phyloP scores from a whole-genome alignment of 768 basidiomycete genomes.

The Strobilomyces echinocephalus region DNA sequence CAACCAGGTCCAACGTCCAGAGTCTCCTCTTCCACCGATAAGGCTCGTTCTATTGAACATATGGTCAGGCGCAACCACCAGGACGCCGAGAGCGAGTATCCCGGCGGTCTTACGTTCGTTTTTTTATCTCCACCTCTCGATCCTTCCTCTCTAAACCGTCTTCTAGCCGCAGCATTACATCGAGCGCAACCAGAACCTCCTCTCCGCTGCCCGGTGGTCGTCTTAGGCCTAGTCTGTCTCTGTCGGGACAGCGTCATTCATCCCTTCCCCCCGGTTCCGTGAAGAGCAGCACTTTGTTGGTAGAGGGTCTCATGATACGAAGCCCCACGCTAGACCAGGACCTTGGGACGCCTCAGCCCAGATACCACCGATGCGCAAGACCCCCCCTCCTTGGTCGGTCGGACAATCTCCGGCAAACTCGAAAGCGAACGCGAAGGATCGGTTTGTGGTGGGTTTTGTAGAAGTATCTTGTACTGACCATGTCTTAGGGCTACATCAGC shows the following conservation, averaged over 20 bases:
- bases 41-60: not conserved
- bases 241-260: not conserved
- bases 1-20: not conserved
- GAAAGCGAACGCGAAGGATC: not conserved
- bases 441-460: constrained; percentile 9
- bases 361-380: not conserved
- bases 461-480: not conserved
- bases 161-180: constrained; percentile 4
- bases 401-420: not conserved
- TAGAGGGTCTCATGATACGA: constrained; percentile 10
- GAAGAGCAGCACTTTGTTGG: not conserved
- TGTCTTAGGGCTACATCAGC: not conserved
- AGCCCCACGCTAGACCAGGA: constrained; percentile 2
- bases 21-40: not conserved
- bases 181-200: not conserved
- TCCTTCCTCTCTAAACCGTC: constrained; percentile 4
- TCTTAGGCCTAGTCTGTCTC: not conserved
- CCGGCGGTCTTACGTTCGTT: constrained; percentile 11
- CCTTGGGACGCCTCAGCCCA: not conserved
- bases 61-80: not conserved
- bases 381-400: not conserved
- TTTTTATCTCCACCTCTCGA: not conserved
- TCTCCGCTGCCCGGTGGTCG: constrained; percentile 13
- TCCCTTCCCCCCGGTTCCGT: not conserved
- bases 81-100: constrained; percentile 2